phyloP scores from a whole-genome alignment of 2,329 filamentous ascomycete species.

The Alternaria conjuncta region DNA sequence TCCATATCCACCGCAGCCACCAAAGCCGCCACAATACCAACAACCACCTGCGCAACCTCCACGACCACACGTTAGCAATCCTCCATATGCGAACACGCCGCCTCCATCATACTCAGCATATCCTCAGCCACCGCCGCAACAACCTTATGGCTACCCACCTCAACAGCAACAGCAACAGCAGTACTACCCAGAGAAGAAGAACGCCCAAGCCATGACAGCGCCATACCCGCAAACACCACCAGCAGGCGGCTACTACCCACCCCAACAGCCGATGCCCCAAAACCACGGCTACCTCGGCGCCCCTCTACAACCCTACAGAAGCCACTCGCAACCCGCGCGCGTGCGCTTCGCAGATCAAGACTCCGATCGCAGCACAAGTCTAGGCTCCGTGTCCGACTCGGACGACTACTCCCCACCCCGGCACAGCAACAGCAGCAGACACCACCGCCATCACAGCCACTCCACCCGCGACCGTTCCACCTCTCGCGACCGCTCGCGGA shows the following conservation, averaged over 20 bases:
- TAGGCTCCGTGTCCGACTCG: constrained; percentile 25
- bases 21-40: constrained; percentile 23
- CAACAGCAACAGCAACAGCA: constrained; percentile 7
- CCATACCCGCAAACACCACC: constrained; percentile 31
- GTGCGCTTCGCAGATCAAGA: constrained; percentile 40
- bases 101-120: constrained; percentile 15
- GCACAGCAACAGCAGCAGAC: constrained; percentile 19
- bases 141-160: constrained; percentile 29
- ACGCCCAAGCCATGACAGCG: constrained; percentile 9
- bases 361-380: constrained; percentile 24
- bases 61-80: constrained; percentile 15
- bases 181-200: constrained; percentile 8
- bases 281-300: constrained; percentile 32
- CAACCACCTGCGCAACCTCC: constrained; percentile 19
- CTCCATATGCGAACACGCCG: constrained; percentile 16
- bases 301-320: constrained; percentile 34
- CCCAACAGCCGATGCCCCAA: constrained; percentile 17
- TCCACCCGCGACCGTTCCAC: constrained; percentile 8
- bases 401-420: constrained; percentile 22
- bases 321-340: constrained; percentile 42
- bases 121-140: constrained; percentile 30
- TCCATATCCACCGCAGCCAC: constrained; percentile 17
- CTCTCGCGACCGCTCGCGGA: constrained; percentile 11
- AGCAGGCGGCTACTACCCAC: constrained; percentile 17
- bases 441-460: constrained; percentile 19